phyloP scores from a whole-genome alignment of 2,329 filamentous ascomycete species.

The Pezicula neosporulosa region DNA sequence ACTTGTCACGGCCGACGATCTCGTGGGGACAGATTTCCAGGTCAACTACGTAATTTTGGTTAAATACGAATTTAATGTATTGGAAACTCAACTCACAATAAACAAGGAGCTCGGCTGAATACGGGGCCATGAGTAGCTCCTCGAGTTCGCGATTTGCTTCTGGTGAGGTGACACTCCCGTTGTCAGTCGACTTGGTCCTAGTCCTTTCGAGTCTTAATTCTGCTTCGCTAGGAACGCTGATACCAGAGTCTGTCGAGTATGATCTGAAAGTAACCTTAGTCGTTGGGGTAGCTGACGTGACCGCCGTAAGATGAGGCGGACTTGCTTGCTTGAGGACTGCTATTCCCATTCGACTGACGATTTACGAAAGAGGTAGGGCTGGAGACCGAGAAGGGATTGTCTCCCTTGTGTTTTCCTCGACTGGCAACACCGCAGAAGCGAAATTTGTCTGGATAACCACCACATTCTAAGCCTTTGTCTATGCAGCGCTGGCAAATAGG shows the following conservation, averaged over 20 bases:
- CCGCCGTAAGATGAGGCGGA: neutral
- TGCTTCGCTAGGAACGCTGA: neutral
- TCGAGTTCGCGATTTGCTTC: neutral
- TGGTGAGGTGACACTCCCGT: neutral
- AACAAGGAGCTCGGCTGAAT: neutral
- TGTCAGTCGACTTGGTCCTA: neutral
- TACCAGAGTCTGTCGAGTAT: neutral
- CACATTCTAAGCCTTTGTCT: neutral
- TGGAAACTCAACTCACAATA: neutral
- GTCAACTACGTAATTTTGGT: neutral
- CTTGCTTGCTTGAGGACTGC: neutral
- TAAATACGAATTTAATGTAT: neutral
- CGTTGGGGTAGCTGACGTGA: neutral
- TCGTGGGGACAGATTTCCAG: conserved; percentile 1
- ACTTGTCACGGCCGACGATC: conserved; percentile 1
- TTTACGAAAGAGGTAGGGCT: neutral
- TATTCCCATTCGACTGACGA: neutral
- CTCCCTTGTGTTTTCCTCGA: neutral
- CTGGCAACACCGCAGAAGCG: neutral
- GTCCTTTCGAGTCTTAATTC: neutral
- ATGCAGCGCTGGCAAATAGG: neutral
- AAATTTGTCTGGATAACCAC: neutral
- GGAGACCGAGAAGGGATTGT: neutral
- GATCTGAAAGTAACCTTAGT: neutral
- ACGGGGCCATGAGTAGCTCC: neutral